Conservation (phyloP, 2,329 filamentous ascomycete genomes). For the Neonectria punicea region DNA sequence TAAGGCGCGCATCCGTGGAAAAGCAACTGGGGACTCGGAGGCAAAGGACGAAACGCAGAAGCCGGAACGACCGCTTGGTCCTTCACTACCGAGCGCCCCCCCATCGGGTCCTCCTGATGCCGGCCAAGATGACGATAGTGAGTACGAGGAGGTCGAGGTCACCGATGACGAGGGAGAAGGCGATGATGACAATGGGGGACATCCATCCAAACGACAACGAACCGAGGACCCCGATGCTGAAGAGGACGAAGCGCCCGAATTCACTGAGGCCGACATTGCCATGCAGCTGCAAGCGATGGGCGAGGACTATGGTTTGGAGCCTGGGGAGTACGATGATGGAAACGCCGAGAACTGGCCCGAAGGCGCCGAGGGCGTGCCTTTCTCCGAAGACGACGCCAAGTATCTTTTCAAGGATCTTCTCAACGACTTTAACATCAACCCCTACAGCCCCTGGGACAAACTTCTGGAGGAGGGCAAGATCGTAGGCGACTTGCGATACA, state of each 20-base stretch:
- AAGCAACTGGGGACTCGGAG: conserved; percentile 51
- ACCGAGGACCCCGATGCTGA: conserved; percentile 67
- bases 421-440: conserved; percentile 83
- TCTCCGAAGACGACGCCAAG: conserved; percentile 80
- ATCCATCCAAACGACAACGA: conserved; percentile 71
- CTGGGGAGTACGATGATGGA: conserved; percentile 78
- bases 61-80: conserved; percentile 12
- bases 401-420: conserved; percentile 87
- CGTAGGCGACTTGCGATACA: conserved; percentile 88
- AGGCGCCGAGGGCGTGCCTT: conserved; percentile 73
- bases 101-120: neutral
- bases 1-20: conserved; percentile 73
- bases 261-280: conserved; percentile 93
- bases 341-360: conserved; percentile 72
- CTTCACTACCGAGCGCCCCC: neutral
- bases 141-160: conserved; percentile 79
- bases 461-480: conserved; percentile 84
- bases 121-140: conserved; percentile 63
- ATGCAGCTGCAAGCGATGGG: conserved; percentile 92
- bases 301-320: conserved; percentile 81
- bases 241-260: conserved; percentile 73
- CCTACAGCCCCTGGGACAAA: conserved; percentile 92
- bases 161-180: conserved; percentile 60
- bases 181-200: conserved; percentile 49
- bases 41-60: conserved; percentile 15